phyloP scores from a whole-genome alignment of 768 basidiomycete genomes.

The Lactarius hengduanensis region DNA sequence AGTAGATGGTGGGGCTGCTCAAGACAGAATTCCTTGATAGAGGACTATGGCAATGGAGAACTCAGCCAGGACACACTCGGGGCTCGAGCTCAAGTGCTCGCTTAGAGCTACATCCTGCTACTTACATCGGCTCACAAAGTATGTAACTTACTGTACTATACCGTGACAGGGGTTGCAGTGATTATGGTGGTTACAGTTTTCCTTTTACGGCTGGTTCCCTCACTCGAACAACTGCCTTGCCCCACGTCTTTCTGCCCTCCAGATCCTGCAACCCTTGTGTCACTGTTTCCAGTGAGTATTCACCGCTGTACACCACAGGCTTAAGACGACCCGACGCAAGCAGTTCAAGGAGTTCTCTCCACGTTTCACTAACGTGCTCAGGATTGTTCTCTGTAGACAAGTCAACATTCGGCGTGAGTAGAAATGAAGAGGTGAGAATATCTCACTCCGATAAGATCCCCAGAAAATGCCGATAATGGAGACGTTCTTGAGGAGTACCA shows the following conservation, averaged over 20 bases:
- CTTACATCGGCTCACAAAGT: background rate
- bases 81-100: background rate
- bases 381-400: slow-evolving; percentile 58
- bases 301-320: slow-evolving; percentile 67
- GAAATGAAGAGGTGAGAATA: background rate
- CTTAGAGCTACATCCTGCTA: background rate
- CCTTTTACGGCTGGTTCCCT: slow-evolving; percentile 48
- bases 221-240: slow-evolving; percentile 76
- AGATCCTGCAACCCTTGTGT: slow-evolving; percentile 70
- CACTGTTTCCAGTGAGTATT: slow-evolving; percentile 67
- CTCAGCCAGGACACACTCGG: background rate
- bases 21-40: background rate
- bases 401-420: background rate
- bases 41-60: too few relatives aligned
- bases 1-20: too few relatives aligned
- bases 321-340: slow-evolving; percentile 61
- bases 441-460: slow-evolving; percentile 5
- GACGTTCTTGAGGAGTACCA: slow-evolving; percentile 35
- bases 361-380: slow-evolving; percentile 60
- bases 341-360: slow-evolving; percentile 71
- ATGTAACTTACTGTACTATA: background rate
- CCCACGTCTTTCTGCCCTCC: slow-evolving; percentile 87
- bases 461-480: slow-evolving; percentile 16
- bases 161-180: background rate
- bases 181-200: slow-evolving; percentile 40